Evolutionary conservation across 345 rosid species (phyloP).

Genomic region (Rhizophora apiculata): DNA sequence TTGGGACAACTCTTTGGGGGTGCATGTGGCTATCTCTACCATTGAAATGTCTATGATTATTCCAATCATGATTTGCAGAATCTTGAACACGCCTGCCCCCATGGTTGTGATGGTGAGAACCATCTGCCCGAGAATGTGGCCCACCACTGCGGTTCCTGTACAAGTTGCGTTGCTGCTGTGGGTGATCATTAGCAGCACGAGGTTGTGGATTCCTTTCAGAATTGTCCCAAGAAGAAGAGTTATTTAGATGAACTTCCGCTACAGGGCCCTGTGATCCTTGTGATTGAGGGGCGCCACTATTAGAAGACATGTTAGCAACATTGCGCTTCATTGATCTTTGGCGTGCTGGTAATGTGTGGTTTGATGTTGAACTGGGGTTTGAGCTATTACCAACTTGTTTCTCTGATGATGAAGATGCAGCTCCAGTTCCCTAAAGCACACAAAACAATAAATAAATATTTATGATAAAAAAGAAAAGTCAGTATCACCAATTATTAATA

Average conservation of each 20-base stretch:
- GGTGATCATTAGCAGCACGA: conserved; percentile 55
- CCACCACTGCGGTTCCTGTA: conserved; percentile 58
- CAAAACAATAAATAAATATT: not conserved
- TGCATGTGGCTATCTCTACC: conserved; percentile 65
- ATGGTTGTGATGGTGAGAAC: conserved; percentile 63
- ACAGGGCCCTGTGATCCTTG: conserved; percentile 31
- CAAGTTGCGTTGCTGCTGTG: conserved; percentile 53
- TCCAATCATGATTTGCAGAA: conserved; percentile 45
- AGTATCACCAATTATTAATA: too few species aligned
- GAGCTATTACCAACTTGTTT: conserved; percentile 36
- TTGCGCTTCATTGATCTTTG: conserved; percentile 47
- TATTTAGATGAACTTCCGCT: conserved; percentile 35
- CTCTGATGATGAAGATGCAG: conserved; percentile 27
- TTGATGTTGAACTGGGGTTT: conserved; percentile 35
- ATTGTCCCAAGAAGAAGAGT: conserved; percentile 53
- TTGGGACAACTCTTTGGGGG: conserved; percentile 51
- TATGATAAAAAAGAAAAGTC: too few species aligned
- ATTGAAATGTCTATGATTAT: conserved; percentile 50
- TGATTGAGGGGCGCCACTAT: conserved; percentile 40
- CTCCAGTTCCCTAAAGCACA: conserved; percentile 37
- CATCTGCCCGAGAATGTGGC: conserved; percentile 49
- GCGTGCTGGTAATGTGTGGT: conserved; percentile 27
- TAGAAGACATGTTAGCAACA: conserved; percentile 31
- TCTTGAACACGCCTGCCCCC: conserved; percentile 79
- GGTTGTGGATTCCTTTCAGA: conserved; percentile 50